Conservation (phyloP, 2,329 filamentous ascomycete species). For the Venturia aucupariae region DNA sequence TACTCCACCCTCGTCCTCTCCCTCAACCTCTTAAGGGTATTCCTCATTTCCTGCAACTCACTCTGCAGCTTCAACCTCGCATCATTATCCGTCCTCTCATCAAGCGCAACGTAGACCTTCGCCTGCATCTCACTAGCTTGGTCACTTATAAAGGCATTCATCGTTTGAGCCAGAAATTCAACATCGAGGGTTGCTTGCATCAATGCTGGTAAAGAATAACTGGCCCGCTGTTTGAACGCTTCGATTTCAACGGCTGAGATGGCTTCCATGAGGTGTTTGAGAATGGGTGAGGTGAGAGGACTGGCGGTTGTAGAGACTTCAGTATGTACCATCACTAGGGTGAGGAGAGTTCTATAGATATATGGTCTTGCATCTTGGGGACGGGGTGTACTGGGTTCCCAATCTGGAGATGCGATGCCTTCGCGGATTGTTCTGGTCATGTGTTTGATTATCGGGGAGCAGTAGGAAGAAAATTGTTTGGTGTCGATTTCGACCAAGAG, state of each 20-base stretch:
- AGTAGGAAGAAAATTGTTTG: conserved; percentile 87
- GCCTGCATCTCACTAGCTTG: conserved; percentile 72
- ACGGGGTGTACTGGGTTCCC: conserved; percentile 51
- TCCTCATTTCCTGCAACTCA: conserved; percentile 83
- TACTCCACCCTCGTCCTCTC: conserved; percentile 81
- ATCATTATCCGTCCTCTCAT: conserved; percentile 79
- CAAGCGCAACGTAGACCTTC: conserved; percentile 85
- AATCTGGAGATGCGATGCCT: conserved; percentile 62
- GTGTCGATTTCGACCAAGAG: conserved; percentile 85
- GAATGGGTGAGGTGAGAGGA: conserved; percentile 67
- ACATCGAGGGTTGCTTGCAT: conserved; percentile 98
- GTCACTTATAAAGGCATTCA: conserved; percentile 82
- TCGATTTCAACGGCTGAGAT: conserved; percentile 70
- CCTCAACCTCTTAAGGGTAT: conserved; percentile 71
- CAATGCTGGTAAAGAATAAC: conserved; percentile 69
- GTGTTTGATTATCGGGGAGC: conserved; percentile 60
- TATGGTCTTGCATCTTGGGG: conserved; percentile 77
- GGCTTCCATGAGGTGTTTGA: conserved; percentile 80
- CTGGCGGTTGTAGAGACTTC: conserved; percentile 53
- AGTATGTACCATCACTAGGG: conserved; percentile 82
- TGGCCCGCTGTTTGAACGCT: conserved; percentile 57
- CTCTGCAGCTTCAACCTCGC: conserved; percentile 71
- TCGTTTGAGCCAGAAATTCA: conserved; percentile 90
- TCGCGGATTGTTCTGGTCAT: conserved; percentile 61
- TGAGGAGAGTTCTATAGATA: conserved; percentile 77